phyloP scores from a whole-genome alignment of 2,329 filamentous ascomycete species.

The Colletotrichum lupini region DNA sequence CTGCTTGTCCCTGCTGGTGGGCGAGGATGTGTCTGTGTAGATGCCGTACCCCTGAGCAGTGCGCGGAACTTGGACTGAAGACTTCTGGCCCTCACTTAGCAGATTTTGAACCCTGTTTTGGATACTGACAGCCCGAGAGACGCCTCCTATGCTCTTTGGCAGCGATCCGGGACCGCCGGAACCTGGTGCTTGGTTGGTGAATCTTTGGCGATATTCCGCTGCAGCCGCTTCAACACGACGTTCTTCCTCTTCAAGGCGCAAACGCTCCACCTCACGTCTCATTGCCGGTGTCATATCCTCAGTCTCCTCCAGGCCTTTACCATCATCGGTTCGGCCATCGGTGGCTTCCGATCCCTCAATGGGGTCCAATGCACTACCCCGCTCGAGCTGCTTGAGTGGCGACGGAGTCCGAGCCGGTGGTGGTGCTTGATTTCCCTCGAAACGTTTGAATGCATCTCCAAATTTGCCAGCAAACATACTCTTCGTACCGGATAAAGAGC shows the following conservation, averaged over 20 bases:
- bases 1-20: slow-evolving; percentile 51
- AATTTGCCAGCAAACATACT: slow-evolving; percentile 89
- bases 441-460: slow-evolving; percentile 92
- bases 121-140: slow-evolving; percentile 82
- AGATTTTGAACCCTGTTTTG: slow-evolving; percentile 91
- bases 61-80: slow-evolving; percentile 65
- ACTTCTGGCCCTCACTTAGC: slow-evolving; percentile 79
- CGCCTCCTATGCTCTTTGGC: slow-evolving; percentile 67
- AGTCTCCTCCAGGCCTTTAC: slow-evolving; percentile 68
- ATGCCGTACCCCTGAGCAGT: slow-evolving; percentile 92
- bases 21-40: slow-evolving; percentile 72
- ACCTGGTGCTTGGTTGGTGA: slow-evolving; percentile 65
- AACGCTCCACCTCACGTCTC: slow-evolving; percentile 87
- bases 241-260: slow-evolving; percentile 86
- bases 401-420: slow-evolving; percentile 57
- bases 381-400: slow-evolving; percentile 60
- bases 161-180: slow-evolving; percentile 52
- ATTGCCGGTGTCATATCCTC: slow-evolving; percentile 87
- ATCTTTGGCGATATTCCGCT: slow-evolving; percentile 83
- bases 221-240: slow-evolving; percentile 88
- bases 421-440: slow-evolving; percentile 70
- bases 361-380: slow-evolving; percentile 67
- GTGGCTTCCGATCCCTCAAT: slow-evolving; percentile 82
- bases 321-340: slow-evolving; percentile 74
- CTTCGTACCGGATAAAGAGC: slow-evolving; percentile 79